Evolutionary conservation across 768 basidiomycete species (phyloP).

Genomic region (Pisolithus marmoratus): DNA sequence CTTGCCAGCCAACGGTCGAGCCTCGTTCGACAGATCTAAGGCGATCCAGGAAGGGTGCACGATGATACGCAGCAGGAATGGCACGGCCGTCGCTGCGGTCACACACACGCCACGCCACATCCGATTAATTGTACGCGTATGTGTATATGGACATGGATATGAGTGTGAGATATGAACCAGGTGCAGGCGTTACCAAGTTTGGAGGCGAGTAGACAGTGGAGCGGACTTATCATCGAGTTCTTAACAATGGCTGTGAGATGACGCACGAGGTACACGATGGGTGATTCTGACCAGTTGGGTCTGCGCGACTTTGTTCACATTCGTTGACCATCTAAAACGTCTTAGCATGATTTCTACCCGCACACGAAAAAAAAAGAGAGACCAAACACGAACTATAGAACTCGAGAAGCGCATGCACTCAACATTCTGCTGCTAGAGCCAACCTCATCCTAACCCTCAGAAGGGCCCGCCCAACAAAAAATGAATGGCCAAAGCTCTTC

Average conservation of each 20-base stretch:
- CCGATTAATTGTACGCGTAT: too few relatives aligned
- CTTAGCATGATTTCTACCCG: conserved; percentile 42
- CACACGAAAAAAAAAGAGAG: too few relatives aligned
- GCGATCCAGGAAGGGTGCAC: conserved; percentile 49
- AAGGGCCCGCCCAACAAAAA: conserved; percentile 56
- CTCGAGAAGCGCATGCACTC: conserved; percentile 28
- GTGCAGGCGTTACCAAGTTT: not conserved
- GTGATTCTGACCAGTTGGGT: conserved; percentile 46
- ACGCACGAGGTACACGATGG: conserved; percentile 49
- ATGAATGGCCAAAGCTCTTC: conserved; percentile 43
- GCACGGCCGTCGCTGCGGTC: conserved; percentile 49
- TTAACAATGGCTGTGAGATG: conserved; percentile 41
- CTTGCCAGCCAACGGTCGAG: conserved; percentile 30
- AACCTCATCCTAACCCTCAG: conserved; percentile 52
- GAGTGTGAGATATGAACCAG: conserved; percentile 9
- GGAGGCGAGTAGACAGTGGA: not conserved
- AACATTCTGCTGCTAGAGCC: conserved; percentile 38
- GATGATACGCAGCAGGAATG: conserved; percentile 57
- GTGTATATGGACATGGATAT: too few relatives aligned
- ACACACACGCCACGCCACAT: conserved; percentile 1
- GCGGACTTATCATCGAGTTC: conserved; percentile 40
- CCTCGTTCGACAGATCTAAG: conserved; percentile 34
- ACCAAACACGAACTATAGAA: not conserved
- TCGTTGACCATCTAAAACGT: conserved; percentile 33
- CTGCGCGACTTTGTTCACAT: conserved; percentile 49